Conservation (phyloP, 768 basidiomycete genomes). For the Pleurotus platypus region DNA sequence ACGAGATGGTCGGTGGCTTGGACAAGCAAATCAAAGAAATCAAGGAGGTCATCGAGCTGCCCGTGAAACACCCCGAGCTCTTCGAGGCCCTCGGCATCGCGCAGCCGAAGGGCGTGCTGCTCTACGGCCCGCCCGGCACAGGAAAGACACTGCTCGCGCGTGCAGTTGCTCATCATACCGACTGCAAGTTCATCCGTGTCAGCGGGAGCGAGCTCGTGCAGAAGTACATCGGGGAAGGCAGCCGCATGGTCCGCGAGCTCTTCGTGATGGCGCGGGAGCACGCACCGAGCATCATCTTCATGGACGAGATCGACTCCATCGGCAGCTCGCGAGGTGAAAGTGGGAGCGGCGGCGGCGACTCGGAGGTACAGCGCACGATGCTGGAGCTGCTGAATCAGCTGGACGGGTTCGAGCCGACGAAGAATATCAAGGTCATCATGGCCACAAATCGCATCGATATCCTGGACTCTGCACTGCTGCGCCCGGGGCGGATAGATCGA, state of each 20-base stretch:
- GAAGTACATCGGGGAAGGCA: slow-evolving; percentile 98
- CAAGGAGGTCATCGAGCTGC: slow-evolving; percentile 93
- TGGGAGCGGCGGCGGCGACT: slow-evolving; percentile 85
- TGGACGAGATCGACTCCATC: slow-evolving; percentile 99
- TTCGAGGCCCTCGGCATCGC: slow-evolving; percentile 96
- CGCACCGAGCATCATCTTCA: slow-evolving; percentile 97
- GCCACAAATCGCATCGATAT: slow-evolving; percentile 99
- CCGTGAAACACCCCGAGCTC: slow-evolving; percentile 95
- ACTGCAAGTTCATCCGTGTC: slow-evolving; percentile 96
- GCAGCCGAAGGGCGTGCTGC: slow-evolving; percentile 92
- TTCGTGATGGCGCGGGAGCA: slow-evolving; percentile 99
- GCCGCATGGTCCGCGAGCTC: slow-evolving; percentile 93
- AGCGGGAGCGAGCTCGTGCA: slow-evolving; percentile 93
- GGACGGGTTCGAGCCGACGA: slow-evolving; percentile 93
- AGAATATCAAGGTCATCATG: slow-evolving; percentile 96
- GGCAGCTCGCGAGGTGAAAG: slow-evolving; percentile 91
- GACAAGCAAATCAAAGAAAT: slow-evolving; percentile 99
- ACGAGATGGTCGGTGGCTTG: slow-evolving; percentile 99
- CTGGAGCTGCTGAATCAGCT: slow-evolving; percentile 85
- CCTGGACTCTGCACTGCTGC: slow-evolving; percentile 86
- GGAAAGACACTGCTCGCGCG: slow-evolving; percentile 94
- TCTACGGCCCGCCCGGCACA: slow-evolving; percentile 95
- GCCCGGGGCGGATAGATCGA: no score
- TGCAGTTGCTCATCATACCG: slow-evolving; percentile 96
- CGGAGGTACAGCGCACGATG: slow-evolving; percentile 90